A percentile compares a stretch with the other conserved stretches of the same genome.
Evolutionary conservation across 78 protist species (phyloP).

Genomic region (Chrysochromulina parva): DNA sequence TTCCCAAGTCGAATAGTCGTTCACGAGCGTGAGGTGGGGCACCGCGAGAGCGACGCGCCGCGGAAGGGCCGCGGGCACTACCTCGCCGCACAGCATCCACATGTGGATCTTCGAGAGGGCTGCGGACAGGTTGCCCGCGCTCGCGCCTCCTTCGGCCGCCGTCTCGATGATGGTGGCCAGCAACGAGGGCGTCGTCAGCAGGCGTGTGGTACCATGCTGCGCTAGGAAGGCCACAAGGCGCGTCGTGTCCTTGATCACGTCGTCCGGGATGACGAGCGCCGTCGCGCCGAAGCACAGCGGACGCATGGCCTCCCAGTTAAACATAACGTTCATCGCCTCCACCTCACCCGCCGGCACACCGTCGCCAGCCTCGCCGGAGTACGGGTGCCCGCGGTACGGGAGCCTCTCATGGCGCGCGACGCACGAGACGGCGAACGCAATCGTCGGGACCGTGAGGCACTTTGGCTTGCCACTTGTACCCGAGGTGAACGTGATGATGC

Average conservation of each 20-base stretch:
- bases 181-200: slow-evolving; percentile 44
- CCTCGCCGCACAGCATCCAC: slow-evolving; percentile 32
- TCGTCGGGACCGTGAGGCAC: background rate
- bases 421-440: background rate
- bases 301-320: slow-evolving; percentile 40
- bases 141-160: background rate
- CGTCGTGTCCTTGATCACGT: background rate
- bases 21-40: background rate
- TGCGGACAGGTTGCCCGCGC: background rate
- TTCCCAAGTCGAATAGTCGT: slow-evolving; percentile 44
- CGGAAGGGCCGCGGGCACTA: background rate
- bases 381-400: background rate
- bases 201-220: background rate
- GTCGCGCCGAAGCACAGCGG: background rate
- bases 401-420: background rate
- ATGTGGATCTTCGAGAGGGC: background rate
- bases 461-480: slow-evolving; percentile 40
- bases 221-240: background rate
- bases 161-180: background rate
- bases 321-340: slow-evolving; percentile 36
- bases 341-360: background rate
- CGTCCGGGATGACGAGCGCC: slow-evolving; percentile 29
- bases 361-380: background rate
- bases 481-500: slow-evolving; percentile 39
- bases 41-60: background rate